Percentiles rank a stretch among this genome's conserved stretches.
Conservation (phyloP, 106 monocot genomes). For the Vanilla planifolia region DNA sequence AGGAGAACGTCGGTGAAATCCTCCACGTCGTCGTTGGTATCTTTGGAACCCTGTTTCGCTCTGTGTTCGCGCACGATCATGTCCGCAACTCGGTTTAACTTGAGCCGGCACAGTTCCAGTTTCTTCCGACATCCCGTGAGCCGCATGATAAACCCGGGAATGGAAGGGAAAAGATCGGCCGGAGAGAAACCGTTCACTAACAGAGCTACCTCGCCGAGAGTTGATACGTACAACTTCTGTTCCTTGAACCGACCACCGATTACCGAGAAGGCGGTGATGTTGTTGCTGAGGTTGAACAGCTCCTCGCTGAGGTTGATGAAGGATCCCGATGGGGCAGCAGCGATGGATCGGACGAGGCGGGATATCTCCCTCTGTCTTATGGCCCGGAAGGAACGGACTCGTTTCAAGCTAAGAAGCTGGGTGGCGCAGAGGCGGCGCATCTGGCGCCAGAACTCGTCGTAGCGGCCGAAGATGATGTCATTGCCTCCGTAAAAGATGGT, state of each 20-base stretch:
- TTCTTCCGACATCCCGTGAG: background rate
- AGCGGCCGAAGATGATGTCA: too few relatives aligned
- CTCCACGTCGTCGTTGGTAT: background rate
- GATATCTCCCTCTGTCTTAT: background rate
- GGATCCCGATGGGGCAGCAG: background rate
- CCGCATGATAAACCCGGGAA: background rate
- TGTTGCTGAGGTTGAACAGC: background rate
- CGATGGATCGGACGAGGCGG: background rate
- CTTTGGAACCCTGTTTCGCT: background rate
- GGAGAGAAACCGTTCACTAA: constrained; percentile 6
- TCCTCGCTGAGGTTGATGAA: constrained; percentile 6
- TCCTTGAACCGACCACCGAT: constrained; percentile 10
- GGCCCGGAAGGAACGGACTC: background rate
- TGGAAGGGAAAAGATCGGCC: constrained; percentile 26
- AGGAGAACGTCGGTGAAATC: constrained; percentile 19
- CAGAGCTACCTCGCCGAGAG: background rate
- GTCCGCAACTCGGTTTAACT: constrained; percentile 12
- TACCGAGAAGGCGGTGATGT: background rate
- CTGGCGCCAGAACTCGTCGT: too few relatives aligned
- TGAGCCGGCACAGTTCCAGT: background rate
- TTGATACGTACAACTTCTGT: background rate
- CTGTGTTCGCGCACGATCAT: constrained; percentile 4
- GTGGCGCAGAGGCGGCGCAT: too few relatives aligned
- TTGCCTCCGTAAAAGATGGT: too few relatives aligned
- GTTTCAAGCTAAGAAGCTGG: background rate